Evolutionary conservation across 192 early-diverging fungal genomes (phyloP).

Genomic region (Linnemannia elongata): DNA sequence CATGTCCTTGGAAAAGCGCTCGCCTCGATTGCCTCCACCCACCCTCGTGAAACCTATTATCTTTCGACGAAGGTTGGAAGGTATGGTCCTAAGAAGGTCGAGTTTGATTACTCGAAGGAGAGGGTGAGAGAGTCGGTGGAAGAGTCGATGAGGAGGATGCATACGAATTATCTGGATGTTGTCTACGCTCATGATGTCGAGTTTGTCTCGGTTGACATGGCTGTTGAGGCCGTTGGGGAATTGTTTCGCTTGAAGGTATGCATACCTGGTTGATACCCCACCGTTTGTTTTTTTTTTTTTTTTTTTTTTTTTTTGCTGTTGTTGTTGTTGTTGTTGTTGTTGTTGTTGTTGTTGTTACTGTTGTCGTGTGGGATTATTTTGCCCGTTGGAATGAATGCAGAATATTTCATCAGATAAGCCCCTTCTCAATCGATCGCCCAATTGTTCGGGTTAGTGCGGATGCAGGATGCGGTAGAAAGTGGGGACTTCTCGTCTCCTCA

Average conservation of each 20-base stretch:
- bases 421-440: background rate
- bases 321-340: background rate
- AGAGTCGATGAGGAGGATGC: slow-evolving; percentile 71
- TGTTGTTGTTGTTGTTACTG: background rate
- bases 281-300: slow-evolving; percentile 5
- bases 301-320: too few relatives aligned
- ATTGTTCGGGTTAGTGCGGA: background rate
- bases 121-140: slow-evolving; percentile 64
- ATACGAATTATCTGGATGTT: slow-evolving; percentile 77
- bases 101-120: slow-evolving; percentile 76
- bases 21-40: slow-evolving; percentile 57
- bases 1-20: slow-evolving; percentile 74
- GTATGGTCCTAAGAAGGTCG: slow-evolving; percentile 70
- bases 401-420: background rate
- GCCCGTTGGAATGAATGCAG: slow-evolving; percentile 2
- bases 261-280: background rate
- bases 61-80: slow-evolving; percentile 82
- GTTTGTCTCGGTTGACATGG: slow-evolving; percentile 71
- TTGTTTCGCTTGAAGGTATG: slow-evolving; percentile 70
- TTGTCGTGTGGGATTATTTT: background rate
- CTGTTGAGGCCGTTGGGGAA: slow-evolving; percentile 61
- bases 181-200: slow-evolving; percentile 85
- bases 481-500: background rate
- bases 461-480: background rate
- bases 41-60: slow-evolving; percentile 75